phyloP scores from a whole-genome alignment of 129 eudicot genomes.

The Deinandra increscens region DNA sequence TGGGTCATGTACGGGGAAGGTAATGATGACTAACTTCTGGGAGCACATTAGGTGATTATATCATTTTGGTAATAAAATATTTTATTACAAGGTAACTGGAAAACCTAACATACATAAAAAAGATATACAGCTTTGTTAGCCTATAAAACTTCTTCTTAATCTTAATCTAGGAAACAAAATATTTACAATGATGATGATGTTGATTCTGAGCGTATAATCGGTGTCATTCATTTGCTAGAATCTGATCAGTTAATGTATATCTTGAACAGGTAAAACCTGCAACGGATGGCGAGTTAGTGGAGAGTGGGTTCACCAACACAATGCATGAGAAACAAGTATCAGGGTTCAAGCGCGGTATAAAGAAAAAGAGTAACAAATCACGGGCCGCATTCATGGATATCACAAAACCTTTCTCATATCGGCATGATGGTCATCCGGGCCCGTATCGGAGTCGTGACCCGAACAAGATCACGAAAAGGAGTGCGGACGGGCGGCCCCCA shows the following conservation, averaged over 20 bases:
- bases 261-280: constrained; percentile 43
- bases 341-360: constrained; percentile 57
- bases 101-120: background rate
- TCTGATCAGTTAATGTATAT: too few relatives aligned
- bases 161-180: background rate
- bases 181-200: background rate
- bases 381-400: constrained; percentile 66
- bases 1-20: constrained; percentile 90
- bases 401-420: constrained; percentile 58
- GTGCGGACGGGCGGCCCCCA: constrained; percentile 82
- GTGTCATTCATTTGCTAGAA: background rate
- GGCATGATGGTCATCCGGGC: constrained; percentile 99
- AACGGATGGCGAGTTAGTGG: constrained; percentile 48
- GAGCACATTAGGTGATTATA: background rate
- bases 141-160: background rate
- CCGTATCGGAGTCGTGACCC: constrained; percentile 83
- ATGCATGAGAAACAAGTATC: constrained; percentile 79
- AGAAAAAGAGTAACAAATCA: constrained; percentile 54
- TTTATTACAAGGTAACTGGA: background rate
- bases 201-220: background rate
- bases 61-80: background rate
- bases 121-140: background rate
- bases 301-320: constrained; percentile 55
- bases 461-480: constrained; percentile 63
- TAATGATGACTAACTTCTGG: constrained; percentile 1